Percentiles rank a stretch among this genome's conserved stretches.
These are phyloP conservation scores for Arthrobotrys sinensis DNA, from an alignment of 2,329 filamentous ascomycete species.

Conservation along the genomic window DNA sequence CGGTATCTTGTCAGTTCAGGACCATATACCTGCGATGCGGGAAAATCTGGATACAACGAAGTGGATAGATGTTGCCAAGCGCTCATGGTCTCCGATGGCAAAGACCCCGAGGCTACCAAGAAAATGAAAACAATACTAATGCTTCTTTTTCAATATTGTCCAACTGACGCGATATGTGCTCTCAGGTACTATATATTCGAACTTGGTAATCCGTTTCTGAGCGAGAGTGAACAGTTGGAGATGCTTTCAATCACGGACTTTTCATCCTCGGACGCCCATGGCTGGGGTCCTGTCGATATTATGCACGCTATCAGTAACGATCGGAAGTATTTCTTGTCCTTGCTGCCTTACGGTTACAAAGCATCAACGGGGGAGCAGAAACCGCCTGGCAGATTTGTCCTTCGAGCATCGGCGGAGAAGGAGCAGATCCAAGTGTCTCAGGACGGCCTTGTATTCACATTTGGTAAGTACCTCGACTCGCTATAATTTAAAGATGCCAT, in stretches of 20 bases:
- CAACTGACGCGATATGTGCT: not conserved
- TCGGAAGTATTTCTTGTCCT: not conserved
- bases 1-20: not conserved
- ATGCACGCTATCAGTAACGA: not conserved
- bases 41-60: not conserved
- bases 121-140: not conserved
- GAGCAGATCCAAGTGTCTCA: too few relatives aligned
- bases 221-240: not conserved
- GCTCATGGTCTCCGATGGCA: not conserved
- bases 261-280: not conserved
- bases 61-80: constrained; percentile 14
- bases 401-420: too few relatives aligned
- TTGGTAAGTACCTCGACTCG: too few relatives aligned
- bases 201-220: not conserved
- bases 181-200: constrained; percentile 4
- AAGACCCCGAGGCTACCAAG: not conserved
- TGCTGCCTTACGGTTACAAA: too few relatives aligned
- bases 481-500: too few relatives aligned
- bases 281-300: constrained; percentile 1
- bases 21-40: not conserved
- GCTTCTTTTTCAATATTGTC: constrained; percentile 16
- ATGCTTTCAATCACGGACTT: not conserved
- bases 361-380: too few relatives aligned
- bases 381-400: too few relatives aligned
- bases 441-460: too few relatives aligned